These are phyloP conservation scores for Populus nigra DNA, from an alignment of 345 rosid genomes.

Conservation along the genomic window DNA sequence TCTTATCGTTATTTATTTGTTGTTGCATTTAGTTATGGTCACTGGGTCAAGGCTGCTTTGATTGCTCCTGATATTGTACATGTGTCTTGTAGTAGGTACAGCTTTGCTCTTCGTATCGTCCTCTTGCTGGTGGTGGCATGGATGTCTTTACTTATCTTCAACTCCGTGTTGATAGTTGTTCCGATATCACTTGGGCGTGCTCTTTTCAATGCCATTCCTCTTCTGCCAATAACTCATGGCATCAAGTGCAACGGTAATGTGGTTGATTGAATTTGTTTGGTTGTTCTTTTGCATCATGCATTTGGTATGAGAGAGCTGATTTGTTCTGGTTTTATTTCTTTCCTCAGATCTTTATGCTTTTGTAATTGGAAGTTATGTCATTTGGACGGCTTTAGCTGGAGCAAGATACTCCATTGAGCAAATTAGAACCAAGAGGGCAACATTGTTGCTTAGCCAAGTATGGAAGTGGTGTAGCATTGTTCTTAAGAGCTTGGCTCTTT, in stretches of 20 bases:
- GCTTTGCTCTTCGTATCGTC: constrained; percentile 77
- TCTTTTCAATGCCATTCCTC: constrained; percentile 87
- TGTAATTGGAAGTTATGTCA: constrained; percentile 86
- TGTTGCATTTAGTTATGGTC: neutral
- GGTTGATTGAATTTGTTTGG: constrained; percentile 4
- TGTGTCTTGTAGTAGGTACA: constrained; percentile 60
- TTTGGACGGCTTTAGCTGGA: constrained; percentile 90
- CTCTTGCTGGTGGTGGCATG: constrained; percentile 88
- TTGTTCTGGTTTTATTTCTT: constrained; percentile 8
- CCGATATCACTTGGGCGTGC: constrained; percentile 96
- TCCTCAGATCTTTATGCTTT: constrained; percentile 84
- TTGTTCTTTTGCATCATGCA: neutral
- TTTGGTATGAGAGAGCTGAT: constrained; percentile 19
- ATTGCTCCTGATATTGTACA: constrained; percentile 4
- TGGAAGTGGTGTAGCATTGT: constrained; percentile 92
- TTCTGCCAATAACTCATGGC: constrained; percentile 94
- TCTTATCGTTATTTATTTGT: neutral
- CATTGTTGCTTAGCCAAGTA: constrained; percentile 61
- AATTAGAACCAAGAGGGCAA: constrained; percentile 67
- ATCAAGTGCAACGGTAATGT: constrained; percentile 89
- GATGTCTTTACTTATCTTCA: constrained; percentile 92
- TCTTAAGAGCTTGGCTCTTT: constrained; percentile 69
- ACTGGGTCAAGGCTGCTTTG: neutral
- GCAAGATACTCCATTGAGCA: constrained; percentile 81
- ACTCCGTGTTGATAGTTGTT: constrained; percentile 80